phyloP scores from a whole-genome alignment of 805 yeast species.

The Myxozyma nipponensis region DNA sequence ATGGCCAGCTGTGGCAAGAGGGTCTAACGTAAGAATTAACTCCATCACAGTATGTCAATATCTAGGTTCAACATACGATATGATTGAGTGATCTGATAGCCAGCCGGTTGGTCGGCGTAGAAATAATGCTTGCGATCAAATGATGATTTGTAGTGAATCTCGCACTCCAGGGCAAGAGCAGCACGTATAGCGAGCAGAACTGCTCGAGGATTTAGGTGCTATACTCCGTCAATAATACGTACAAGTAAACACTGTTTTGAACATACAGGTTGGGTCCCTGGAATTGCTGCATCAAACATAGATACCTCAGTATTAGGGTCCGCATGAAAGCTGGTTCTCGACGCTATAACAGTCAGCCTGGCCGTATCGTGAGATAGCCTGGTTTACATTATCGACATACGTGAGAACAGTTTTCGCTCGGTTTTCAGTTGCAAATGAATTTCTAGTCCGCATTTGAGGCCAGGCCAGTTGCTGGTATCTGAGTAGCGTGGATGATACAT shows the following conservation, averaged over 20 bases:
- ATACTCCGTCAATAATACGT: no score
- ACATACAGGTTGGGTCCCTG: conserved; percentile 79
- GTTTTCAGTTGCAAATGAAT: conserved; percentile 88
- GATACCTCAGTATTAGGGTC: conserved; percentile 69
- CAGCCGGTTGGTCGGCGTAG: conserved; percentile 93
- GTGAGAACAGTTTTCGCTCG: conserved; percentile 68
- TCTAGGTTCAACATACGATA: conserved; percentile 36
- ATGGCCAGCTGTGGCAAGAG: conserved; percentile 68
- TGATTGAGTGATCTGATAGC: conserved; percentile 92
- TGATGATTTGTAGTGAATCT: conserved; percentile 52
- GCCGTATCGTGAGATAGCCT: no score
- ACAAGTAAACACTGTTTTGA: background rate
- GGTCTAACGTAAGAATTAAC: conserved; percentile 39
- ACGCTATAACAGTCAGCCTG: conserved; percentile 42
- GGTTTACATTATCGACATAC: no score
- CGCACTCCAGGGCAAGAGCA: conserved; percentile 63
- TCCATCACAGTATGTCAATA: background rate
- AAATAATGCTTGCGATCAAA: conserved; percentile 96
- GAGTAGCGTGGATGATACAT: background rate
- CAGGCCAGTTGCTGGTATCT: conserved; percentile 2
- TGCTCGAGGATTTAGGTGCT: conserved; percentile 65
- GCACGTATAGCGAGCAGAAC: conserved; percentile 65
- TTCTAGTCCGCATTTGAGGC: conserved; percentile 80
- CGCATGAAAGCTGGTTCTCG: conserved; percentile 38
- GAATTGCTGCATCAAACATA: conserved; percentile 78